Evolutionary conservation across 352 stramenopile genomes (phyloP), one percentile per base, ranked within the genome.

Genomic region (Globisporangium paddicum): DNA sequence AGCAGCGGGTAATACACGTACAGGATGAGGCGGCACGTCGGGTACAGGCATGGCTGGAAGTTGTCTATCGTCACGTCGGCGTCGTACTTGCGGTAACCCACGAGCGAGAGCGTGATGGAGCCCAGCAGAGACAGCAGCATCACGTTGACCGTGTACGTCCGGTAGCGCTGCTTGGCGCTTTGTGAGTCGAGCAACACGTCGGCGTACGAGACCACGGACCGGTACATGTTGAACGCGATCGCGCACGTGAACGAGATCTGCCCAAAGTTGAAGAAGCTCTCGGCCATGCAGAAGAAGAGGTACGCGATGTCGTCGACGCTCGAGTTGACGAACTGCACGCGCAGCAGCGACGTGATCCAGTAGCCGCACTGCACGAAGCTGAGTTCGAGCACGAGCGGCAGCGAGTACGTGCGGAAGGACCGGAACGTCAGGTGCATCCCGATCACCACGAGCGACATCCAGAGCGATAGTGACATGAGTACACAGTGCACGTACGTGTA

Each of bases 141-240:
- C 35, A 90, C 77, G 62, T 87, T 88, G 35, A 88, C 58, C 3
- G 80, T 85, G 64, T 88, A 90, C 37, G 72, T 69, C 3, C 63
- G 68, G 61, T 83, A 88, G 21, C 78, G 68, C 5, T 71, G 72
- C 61, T 82, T 86, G 2, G 74, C 68, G 37, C 76, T 88, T 26
- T 88, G 75, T 8, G 76, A 87, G 38, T 90, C 80, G 61, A 90
- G 59, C 3, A 90, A 56, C 25, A 88, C 80, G 35, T 90, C 80
- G 9, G 78, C 80, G 64, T 87, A 90, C 18, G 80, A 90, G 21
- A 90, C 80, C 2, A 90, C 80, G 4, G 77, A 88, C 6, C 80
- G 80, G 61, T 90, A 90, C 78, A 90, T 86, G 54, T 90, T 87
- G 67, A 88, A 90, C 8, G 77, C 80, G 59, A 88, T 87, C 46